Conservation (phyloP, 768 basidiomycete genomes). For the Boletus rubroflammeus region DNA sequence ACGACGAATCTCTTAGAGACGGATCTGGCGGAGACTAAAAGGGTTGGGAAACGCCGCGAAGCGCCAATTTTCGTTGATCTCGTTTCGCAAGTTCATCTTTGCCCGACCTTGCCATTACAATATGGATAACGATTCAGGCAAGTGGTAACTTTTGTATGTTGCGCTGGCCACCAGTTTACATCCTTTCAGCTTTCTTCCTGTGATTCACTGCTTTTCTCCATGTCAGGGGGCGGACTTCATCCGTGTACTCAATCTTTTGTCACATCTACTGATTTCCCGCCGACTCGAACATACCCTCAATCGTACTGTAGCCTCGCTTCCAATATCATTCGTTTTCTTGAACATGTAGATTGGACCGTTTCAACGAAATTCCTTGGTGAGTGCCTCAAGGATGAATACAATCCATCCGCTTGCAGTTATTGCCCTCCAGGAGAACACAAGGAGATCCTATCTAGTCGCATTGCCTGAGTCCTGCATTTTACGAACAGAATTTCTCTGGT, state of each 20-base stretch:
- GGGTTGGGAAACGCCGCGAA: slow-evolving; percentile 12
- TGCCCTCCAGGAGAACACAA: not conserved
- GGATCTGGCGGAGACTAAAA: slow-evolving; percentile 17
- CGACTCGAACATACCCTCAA: not conserved
- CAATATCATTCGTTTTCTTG: slow-evolving; percentile 3
- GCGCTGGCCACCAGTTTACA: not conserved
- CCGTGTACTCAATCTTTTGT: not conserved
- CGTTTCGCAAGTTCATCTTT: slow-evolving; percentile 10
- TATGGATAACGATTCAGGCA: slow-evolving; percentile 22
- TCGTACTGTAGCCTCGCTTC: slow-evolving; percentile 1
- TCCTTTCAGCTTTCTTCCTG: slow-evolving; percentile 15
- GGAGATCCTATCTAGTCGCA: not conserved
- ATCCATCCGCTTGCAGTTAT: not conserved
- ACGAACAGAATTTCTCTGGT: not conserved
- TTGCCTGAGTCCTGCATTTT: not conserved
- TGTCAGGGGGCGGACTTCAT: not conserved
- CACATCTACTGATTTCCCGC: not conserved
- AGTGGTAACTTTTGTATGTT: not conserved
- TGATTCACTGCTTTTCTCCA: not conserved
- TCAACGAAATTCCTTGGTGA: slow-evolving; percentile 1
- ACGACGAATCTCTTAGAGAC: slow-evolving; percentile 8
- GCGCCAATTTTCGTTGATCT: slow-evolving; percentile 14
- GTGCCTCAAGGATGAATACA: slow-evolving; percentile 1
- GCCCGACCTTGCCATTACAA: slow-evolving; percentile 21
- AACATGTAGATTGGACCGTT: not conserved